Evolutionary conservation across 768 basidiomycete species (phyloP).

Genomic region (Russula dissimulans): DNA sequence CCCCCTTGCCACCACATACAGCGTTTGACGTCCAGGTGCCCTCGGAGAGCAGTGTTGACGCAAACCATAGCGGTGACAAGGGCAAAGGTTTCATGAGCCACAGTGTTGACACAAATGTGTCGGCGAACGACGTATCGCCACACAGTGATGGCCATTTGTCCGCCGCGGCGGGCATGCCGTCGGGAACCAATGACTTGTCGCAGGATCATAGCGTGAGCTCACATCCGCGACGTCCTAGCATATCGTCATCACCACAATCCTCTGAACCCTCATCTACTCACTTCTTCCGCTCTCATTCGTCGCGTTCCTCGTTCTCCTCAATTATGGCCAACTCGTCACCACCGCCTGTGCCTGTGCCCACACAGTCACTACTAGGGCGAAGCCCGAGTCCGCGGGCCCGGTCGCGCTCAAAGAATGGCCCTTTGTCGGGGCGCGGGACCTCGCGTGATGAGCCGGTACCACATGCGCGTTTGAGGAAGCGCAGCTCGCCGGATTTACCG

Average conservation of each 20-base stretch:
- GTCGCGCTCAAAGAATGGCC: not conserved
- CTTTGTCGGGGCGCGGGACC: not conserved
- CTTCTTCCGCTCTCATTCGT: slow-evolving; percentile 39
- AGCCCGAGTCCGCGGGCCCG: not conserved
- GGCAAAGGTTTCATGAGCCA: slow-evolving; percentile 7
- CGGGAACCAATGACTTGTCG: not conserved
- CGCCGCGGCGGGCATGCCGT: slow-evolving; percentile 14
- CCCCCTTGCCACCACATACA: slow-evolving; percentile 10
- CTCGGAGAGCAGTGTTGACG: not conserved
- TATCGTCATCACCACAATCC: slow-evolving; percentile 53
- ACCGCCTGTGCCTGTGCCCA: not conserved
- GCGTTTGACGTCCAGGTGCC: slow-evolving; percentile 24
- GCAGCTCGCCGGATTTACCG: slow-evolving; percentile 38
- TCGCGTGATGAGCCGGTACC: not conserved
- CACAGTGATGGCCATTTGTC: not conserved
- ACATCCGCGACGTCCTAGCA: slow-evolving; percentile 31
- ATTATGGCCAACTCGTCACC: slow-evolving; percentile 30
- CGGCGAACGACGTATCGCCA: slow-evolving; percentile 23
- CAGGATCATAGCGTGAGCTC: not conserved
- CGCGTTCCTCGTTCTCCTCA: slow-evolving; percentile 51
- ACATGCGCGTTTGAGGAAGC: slow-evolving; percentile 4
- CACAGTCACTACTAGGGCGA: not conserved
- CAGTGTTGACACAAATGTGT: slow-evolving; percentile 24
- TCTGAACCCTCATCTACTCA: slow-evolving; percentile 46
- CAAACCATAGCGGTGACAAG: not conserved